Evolutionary conservation across 345 rosid genomes (phyloP).

Genomic region (Murraya koenigii): DNA sequence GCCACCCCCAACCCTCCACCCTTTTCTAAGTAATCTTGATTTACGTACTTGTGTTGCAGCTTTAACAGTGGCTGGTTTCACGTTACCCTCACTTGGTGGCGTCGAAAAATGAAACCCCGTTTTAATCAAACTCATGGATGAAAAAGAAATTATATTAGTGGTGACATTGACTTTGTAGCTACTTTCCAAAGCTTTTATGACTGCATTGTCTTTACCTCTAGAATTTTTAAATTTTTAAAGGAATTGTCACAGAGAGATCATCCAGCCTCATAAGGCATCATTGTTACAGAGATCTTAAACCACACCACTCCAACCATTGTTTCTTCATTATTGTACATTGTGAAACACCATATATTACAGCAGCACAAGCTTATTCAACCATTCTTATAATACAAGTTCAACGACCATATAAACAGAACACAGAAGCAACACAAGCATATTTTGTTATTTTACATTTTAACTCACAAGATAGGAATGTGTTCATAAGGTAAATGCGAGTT

Average conservation of each 20-base stretch:
- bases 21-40: too few species aligned
- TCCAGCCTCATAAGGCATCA: not conserved
- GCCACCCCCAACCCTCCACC: too few species aligned
- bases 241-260: too few species aligned
- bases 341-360: not conserved
- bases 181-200: not conserved
- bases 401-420: not conserved
- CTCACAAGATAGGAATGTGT: slow-evolving; percentile 9
- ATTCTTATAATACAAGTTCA: not conserved
- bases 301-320: slow-evolving; percentile 14
- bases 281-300: not conserved
- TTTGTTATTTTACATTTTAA: slow-evolving; percentile 18
- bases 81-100: not conserved
- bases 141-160: not conserved
- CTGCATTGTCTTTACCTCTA: not conserved
- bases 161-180: not conserved
- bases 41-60: too few species aligned
- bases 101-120: not conserved
- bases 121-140: not conserved
- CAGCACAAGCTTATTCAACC: not conserved
- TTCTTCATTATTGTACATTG: slow-evolving; percentile 3
- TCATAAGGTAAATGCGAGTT: not conserved
- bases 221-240: not conserved
- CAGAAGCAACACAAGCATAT: slow-evolving; percentile 1
- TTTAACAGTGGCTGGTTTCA: too few species aligned